Conservation (phyloP, 257 asterid genomes). For the Lycium ferocissimum region DNA sequence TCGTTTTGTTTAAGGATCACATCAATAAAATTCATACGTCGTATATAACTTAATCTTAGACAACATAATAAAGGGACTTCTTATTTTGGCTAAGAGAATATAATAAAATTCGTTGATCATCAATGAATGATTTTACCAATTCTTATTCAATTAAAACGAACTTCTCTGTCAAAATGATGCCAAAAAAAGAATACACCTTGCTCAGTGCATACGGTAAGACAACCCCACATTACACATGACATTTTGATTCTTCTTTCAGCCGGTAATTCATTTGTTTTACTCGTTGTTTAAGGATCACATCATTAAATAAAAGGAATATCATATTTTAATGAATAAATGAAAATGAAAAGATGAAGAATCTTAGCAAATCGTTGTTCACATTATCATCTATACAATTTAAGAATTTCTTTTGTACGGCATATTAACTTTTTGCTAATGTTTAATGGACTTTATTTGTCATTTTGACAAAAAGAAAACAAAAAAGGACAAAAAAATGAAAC, state of each 20-base stretch:
- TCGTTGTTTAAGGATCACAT: neutral
- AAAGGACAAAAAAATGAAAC: neutral
- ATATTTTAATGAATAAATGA: neutral
- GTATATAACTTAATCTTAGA: no score
- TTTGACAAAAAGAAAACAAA: neutral
- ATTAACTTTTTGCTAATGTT: neutral
- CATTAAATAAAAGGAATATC: neutral
- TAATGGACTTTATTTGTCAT: neutral
- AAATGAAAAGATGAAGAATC: neutral
- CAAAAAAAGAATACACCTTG: no score
- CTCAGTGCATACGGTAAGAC: neutral
- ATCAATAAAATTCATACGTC: neutral
- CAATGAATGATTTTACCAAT: no score
- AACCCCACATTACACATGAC: neutral
- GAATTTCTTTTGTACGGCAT: neutral
- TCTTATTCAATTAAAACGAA: no score
- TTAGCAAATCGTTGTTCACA: neutral
- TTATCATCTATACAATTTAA: neutral
- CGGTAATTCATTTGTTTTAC: neutral
- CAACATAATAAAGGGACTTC: no score
- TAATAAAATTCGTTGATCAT: no score
- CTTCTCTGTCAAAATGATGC: no score
- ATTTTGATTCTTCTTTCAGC: constrained; percentile 7
- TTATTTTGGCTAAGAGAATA: no score
- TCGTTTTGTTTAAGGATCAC: neutral